Conservation (phyloP, 1,139 yeast species). For the Sugiyamaella sp. region DNA sequence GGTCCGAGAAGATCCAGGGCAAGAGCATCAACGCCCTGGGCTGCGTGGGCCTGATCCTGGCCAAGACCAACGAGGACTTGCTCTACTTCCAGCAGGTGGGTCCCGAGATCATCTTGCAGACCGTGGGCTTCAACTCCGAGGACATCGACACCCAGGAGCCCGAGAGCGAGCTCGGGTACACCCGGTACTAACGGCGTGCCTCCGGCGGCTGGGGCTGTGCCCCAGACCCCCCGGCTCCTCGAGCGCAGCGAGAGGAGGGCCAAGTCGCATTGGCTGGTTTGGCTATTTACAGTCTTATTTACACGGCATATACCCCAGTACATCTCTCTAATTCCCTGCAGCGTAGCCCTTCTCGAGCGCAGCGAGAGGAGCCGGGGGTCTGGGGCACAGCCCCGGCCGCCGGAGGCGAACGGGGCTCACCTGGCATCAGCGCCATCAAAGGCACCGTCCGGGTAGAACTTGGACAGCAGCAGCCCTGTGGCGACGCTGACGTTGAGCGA, state of each 20-base stretch:
- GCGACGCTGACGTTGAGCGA: slow-evolving; percentile 92
- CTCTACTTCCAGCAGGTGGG: slow-evolving; percentile 36
- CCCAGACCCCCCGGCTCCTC: background rate
- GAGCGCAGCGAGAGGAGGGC: background rate
- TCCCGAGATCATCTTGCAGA: slow-evolving; percentile 49
- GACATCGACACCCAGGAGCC: slow-evolving; percentile 36
- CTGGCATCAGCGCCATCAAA: slow-evolving; percentile 25
- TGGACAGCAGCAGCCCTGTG: slow-evolving; percentile 64
- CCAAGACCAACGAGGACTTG: slow-evolving; percentile 62
- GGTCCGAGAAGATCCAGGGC: slow-evolving; percentile 44
- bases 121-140: slow-evolving; percentile 63
- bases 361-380: background rate
- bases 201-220: background rate
- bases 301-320: background rate
- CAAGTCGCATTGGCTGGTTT: no score
- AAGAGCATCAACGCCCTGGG: slow-evolving; percentile 82
- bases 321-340: no score
- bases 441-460: slow-evolving; percentile 40
- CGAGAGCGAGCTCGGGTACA: slow-evolving; percentile 33
- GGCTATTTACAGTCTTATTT: no score
- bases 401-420: background rate
- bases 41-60: slow-evolving; percentile 72
- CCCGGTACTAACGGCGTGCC: slow-evolving; percentile 24
- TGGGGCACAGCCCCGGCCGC: background rate
- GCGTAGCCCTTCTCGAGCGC: background rate